These are phyloP conservation scores for Trichosporon sp. DNA, from an alignment of 1,284 basidiomycete species.

Conservation along the genomic window DNA sequence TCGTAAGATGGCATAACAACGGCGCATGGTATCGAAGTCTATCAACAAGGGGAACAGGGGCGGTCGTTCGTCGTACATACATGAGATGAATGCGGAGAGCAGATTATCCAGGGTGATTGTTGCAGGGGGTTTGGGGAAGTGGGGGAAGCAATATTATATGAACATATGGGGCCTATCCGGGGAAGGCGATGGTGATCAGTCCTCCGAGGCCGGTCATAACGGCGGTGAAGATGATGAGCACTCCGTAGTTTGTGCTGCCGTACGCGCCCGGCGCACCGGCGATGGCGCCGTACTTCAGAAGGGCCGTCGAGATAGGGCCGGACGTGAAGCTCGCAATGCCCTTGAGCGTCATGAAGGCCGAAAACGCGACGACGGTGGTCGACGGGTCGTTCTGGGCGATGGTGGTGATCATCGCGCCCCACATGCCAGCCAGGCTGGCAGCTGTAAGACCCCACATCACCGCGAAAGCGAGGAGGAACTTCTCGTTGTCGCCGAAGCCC, in stretches of 20 bases:
- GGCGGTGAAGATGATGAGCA: conserved; percentile 33
- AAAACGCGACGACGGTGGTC: conserved; percentile 34
- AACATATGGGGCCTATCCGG: neutral
- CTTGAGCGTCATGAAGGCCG: conserved; percentile 38
- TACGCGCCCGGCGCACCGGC: conserved; percentile 26
- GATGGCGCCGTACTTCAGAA: conserved; percentile 22
- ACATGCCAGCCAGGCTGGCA: conserved; percentile 32
- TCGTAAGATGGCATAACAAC: neutral
- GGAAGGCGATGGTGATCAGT: neutral
- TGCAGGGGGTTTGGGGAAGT: neutral
- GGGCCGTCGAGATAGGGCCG: conserved; percentile 32
- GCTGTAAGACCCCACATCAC: conserved; percentile 34
- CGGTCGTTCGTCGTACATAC: neutral
- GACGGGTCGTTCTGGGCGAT: conserved; percentile 42
- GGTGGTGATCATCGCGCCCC: conserved; percentile 35
- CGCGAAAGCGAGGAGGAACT: conserved; percentile 29
- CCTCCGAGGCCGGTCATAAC: conserved; percentile 26
- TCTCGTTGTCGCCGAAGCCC: conserved; percentile 42
- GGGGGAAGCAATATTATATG: neutral
- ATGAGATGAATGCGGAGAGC: neutral
- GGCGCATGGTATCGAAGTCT: neutral
- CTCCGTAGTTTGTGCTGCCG: conserved; percentile 28
- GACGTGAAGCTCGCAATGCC: conserved; percentile 39
- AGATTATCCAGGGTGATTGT: neutral
- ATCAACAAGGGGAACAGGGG: neutral